Percentiles rank a stretch among this genome's conserved stretches.
Conservation (phyloP, 2,329 filamentous ascomycete species). For the Aureobasidium musti region DNA sequence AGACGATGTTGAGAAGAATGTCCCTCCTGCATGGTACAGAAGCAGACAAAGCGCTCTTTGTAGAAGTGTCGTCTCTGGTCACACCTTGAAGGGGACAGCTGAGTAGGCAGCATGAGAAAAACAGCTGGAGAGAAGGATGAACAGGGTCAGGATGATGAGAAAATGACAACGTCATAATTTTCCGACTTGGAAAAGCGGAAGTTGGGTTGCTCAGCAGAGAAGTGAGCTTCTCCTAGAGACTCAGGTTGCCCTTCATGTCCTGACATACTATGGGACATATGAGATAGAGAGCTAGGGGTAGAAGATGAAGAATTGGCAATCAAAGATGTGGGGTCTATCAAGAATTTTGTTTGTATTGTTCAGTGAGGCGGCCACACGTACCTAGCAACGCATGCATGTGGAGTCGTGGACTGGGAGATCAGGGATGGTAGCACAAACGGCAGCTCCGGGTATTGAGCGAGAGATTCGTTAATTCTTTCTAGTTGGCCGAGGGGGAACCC, state of each 20-base stretch:
- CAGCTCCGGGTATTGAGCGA: neutral
- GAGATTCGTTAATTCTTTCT: constrained; percentile 24
- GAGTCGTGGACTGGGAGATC: neutral
- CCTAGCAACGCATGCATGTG: no score
- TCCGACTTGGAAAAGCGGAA: constrained; percentile 1
- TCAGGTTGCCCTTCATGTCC: neutral
- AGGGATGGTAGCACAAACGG: constrained; percentile 17
- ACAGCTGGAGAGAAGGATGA: neutral
- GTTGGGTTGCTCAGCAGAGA: neutral
- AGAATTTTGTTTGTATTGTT: constrained; percentile 13
- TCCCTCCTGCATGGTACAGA: neutral
- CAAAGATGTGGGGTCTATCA: neutral
- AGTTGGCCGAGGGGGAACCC: constrained; percentile 26
- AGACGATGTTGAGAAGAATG: neutral
- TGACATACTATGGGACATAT: no score
- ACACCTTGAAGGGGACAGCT: neutral
- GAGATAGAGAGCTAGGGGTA: neutral
- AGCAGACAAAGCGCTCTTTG: neutral
- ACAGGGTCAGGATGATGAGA: neutral
- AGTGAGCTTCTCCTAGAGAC: neutral
- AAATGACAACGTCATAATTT: constrained; percentile 15
- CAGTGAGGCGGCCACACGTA: neutral
- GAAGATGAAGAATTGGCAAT: neutral
- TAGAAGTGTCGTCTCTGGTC: neutral
- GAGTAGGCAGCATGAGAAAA: neutral